Conservation (phyloP, 192 early-diverging fungal species). For the Coemansia sp. region DNA sequence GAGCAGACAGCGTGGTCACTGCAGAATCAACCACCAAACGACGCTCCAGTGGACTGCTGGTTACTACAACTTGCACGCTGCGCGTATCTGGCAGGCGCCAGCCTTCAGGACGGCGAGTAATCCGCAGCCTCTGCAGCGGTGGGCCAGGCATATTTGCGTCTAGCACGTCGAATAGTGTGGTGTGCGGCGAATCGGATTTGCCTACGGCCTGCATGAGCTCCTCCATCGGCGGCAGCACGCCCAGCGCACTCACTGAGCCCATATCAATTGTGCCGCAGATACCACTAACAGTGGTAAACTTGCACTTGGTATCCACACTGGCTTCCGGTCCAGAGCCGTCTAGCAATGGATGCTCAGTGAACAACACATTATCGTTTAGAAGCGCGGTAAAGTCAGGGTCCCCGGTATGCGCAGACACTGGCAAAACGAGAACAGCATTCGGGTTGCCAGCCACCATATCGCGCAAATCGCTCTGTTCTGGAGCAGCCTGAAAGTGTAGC, state of each 20-base stretch:
- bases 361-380: constrained; percentile 38
- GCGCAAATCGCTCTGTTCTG: constrained; percentile 33
- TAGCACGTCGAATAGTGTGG: constrained; percentile 48
- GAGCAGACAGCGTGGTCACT: constrained; percentile 36
- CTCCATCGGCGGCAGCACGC: constrained; percentile 50
- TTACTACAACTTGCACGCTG: constrained; percentile 29
- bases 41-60: constrained; percentile 28
- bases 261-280: constrained; percentile 40
- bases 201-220: constrained; percentile 33
- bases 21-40: constrained; percentile 47
- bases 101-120: constrained; percentile 2
- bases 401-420: constrained; percentile 7
- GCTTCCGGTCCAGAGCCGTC: not conserved
- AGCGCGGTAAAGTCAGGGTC: constrained; percentile 22
- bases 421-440: constrained; percentile 25
- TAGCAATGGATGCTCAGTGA: not conserved
- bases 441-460: constrained; percentile 38
- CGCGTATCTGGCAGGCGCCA: constrained; percentile 26
- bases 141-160: constrained; percentile 10
- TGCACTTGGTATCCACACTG: constrained; percentile 1
- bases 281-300: constrained; percentile 44
- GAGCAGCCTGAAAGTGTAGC: constrained; percentile 34
- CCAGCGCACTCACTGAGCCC: constrained; percentile 33
- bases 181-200: constrained; percentile 31
- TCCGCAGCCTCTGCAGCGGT: constrained; percentile 28